These are phyloP conservation scores for Sungouiozyma intestinalis DNA, from an alignment of 805 yeast genomes.

Conservation along the genomic window DNA sequence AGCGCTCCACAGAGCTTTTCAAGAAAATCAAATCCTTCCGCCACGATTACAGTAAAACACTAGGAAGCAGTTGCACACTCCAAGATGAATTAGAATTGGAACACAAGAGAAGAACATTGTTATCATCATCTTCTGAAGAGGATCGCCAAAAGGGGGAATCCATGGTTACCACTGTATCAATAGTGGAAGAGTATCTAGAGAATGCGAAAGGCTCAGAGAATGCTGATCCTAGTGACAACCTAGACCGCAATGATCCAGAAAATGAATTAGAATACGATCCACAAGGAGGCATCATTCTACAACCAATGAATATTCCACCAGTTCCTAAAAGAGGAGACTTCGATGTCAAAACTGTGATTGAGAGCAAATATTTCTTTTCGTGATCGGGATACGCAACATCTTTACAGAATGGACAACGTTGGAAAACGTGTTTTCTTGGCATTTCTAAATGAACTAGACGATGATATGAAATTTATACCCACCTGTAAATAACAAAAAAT, in stretches of 20 bases:
- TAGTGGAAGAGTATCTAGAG: conserved; percentile 29
- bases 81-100: conserved; percentile 71
- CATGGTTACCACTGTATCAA: conserved; percentile 63
- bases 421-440: neutral
- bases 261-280: conserved; percentile 11
- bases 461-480: neutral
- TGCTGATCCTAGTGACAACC: neutral
- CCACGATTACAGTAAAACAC: conserved; percentile 35
- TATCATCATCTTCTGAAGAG: conserved; percentile 42
- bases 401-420: too few relatives aligned
- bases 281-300: conserved; percentile 31
- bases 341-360: conserved; percentile 61
- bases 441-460: neutral
- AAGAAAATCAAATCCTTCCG: conserved; percentile 40
- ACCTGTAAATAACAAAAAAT: conserved; percentile 1
- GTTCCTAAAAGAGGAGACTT: conserved; percentile 77
- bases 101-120: conserved; percentile 44
- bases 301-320: conserved; percentile 60
- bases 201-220: conserved; percentile 7
- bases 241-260: neutral
- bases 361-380: conserved; percentile 72
- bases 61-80: conserved; percentile 48
- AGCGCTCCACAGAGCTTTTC: conserved; percentile 42
- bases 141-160: conserved; percentile 39
- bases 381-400: conserved; percentile 3